Conservation (phyloP, 495 filamentous ascomycete genomes). For the Neurospora hispaniola region DNA sequence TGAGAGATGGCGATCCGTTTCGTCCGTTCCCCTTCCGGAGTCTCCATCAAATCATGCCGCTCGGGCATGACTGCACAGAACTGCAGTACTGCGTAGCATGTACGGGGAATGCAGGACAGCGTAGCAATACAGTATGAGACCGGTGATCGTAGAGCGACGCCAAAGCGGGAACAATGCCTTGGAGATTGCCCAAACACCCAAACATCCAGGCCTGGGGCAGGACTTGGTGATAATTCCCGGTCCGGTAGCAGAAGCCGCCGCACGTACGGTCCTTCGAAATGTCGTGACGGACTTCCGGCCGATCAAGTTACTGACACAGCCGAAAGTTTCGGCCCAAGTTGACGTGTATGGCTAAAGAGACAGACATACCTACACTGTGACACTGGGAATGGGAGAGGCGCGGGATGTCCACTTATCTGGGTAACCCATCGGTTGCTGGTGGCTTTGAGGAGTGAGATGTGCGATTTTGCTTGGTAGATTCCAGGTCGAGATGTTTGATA, state of each 20-base stretch:
- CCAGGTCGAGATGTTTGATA: neutral
- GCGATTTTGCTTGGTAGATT: neutral
- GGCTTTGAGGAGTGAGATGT: neutral
- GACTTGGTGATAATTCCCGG: neutral
- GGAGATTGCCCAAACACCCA: neutral
- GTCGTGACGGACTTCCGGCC: neutral
- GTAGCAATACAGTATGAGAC: neutral
- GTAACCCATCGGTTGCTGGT: neutral
- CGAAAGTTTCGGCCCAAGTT: neutral
- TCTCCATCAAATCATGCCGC: neutral
- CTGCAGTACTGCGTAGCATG: neutral
- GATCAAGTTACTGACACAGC: neutral
- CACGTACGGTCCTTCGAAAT: neutral
- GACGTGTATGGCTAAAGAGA: neutral
- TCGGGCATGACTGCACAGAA: neutral
- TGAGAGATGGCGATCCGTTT: conserved; percentile 1
- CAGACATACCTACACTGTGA: neutral
- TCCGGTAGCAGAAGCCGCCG: neutral
- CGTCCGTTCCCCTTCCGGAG: neutral
- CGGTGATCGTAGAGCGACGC: neutral
- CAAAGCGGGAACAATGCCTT: neutral
- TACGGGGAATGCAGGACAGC: neutral
- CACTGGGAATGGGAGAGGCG: neutral
- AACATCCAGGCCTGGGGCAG: neutral
- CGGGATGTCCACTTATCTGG: neutral